Evolutionary conservation across 345 rosid species (phyloP).

Genomic region (Draba incana): DNA sequence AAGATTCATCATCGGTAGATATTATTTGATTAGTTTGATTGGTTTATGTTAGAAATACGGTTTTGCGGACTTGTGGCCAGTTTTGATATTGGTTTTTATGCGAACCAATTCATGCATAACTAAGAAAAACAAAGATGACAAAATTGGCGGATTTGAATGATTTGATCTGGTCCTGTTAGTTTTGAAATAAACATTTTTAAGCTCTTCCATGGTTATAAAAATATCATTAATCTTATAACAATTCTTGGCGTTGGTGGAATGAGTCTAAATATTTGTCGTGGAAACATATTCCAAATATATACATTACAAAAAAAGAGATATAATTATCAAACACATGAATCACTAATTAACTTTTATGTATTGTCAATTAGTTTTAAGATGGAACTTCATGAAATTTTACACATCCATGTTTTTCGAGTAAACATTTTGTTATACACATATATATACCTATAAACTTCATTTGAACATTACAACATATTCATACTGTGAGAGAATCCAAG

Average conservation of each 20-base stretch:
- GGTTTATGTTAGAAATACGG: background rate
- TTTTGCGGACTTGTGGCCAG: background rate
- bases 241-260: background rate
- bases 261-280: background rate
- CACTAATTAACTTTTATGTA: background rate
- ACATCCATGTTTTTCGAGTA: too few species aligned
- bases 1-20: constrained; percentile 25
- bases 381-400: too few species aligned
- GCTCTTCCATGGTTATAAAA: background rate
- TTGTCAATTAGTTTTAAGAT: background rate
- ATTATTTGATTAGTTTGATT: background rate
- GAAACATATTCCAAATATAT: background rate
- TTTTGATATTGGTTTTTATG: too few species aligned
- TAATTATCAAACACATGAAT: background rate
- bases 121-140: too few species aligned
- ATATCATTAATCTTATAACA: background rate
- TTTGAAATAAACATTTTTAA: background rate
- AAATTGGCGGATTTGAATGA: too few species aligned
- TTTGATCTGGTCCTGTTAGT: too few species aligned
- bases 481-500: too few species aligned
- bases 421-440: too few species aligned
- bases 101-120: too few species aligned
- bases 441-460: too few species aligned
- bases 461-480: too few species aligned
- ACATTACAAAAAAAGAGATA: too few species aligned